A percentile compares a stretch with the other conserved stretches of the same genome.
phyloP scores from a whole-genome alignment of 1,139 yeast genomes.

The Magnusiomyces ingens region DNA sequence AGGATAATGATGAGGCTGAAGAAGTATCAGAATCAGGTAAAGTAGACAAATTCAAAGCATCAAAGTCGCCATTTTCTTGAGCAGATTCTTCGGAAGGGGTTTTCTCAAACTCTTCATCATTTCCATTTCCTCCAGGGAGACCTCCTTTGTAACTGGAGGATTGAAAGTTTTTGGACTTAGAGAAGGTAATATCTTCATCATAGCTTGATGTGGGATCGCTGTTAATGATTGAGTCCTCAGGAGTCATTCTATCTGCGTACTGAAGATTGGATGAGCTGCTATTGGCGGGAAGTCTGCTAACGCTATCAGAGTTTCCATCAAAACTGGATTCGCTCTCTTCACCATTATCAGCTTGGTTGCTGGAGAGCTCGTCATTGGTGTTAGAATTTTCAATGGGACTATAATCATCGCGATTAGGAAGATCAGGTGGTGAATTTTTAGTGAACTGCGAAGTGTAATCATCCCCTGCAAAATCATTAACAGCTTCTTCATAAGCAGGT shows the following conservation, averaged over 20 bases:
- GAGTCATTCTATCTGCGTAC: no score
- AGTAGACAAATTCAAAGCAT: background rate
- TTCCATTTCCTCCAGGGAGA: background rate
- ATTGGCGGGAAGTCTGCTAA: no score
- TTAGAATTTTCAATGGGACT: background rate
- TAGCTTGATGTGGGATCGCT: no score
- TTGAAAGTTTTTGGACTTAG: background rate
- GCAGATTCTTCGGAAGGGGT: background rate
- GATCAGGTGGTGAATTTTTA: no score
- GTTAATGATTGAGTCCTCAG: no score
- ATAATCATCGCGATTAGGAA: background rate
- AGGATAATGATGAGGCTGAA: background rate
- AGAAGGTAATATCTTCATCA: background rate
- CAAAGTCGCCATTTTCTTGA: background rate
- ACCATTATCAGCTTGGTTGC: background rate
- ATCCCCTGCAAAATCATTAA: no score
- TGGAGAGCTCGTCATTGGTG: background rate
- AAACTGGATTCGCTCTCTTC: background rate
- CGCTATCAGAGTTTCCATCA: background rate
- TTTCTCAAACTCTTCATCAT: background rate
- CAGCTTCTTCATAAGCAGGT: no score
- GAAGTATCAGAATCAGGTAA: constrained; percentile 1
- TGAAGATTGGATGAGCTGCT: no score
- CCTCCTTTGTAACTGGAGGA: background rate
- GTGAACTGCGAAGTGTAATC: no score